These are phyloP conservation scores for Rhodomyrtus psidioides DNA, from an alignment of 441 rosid species.

Conservation along the genomic window DNA sequence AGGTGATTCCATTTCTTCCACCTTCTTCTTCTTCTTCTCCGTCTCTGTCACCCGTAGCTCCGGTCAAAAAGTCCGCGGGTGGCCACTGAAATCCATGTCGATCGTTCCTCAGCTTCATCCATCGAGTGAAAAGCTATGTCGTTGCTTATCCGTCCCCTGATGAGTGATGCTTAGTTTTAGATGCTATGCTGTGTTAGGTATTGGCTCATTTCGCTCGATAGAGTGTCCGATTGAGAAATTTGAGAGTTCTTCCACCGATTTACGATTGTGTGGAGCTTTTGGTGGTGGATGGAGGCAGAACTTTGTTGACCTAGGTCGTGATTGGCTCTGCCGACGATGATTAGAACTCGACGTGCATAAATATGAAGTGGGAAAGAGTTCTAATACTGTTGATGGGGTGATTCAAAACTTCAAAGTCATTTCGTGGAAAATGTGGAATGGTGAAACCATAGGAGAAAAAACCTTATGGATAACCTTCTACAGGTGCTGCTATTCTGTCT, in stretches of 20 bases:
- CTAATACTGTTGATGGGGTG: neutral
- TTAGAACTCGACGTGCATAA: neutral
- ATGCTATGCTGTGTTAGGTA: neutral
- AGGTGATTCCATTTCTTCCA: constrained; percentile 22
- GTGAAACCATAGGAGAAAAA: neutral
- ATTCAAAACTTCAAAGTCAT: neutral
- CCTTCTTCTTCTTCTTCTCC: neutral
- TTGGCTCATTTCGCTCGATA: neutral
- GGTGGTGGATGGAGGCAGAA: neutral
- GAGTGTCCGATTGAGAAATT: neutral
- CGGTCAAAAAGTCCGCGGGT: neutral
- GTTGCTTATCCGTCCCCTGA: neutral
- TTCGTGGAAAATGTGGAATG: neutral
- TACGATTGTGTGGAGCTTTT: neutral
- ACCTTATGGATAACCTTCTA: neutral
- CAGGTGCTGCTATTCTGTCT: neutral
- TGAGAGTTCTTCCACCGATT: neutral
- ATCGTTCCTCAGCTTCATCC: neutral
- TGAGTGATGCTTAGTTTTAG: neutral
- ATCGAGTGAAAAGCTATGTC: neutral
- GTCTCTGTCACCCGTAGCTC: neutral
- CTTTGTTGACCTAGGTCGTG: neutral
- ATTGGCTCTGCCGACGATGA: neutral
- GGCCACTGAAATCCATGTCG: neutral
- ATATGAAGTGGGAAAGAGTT: neutral